Conservation (phyloP, 495 filamentous ascomycete species). For the Hypomontagnella monticulosa region DNA sequence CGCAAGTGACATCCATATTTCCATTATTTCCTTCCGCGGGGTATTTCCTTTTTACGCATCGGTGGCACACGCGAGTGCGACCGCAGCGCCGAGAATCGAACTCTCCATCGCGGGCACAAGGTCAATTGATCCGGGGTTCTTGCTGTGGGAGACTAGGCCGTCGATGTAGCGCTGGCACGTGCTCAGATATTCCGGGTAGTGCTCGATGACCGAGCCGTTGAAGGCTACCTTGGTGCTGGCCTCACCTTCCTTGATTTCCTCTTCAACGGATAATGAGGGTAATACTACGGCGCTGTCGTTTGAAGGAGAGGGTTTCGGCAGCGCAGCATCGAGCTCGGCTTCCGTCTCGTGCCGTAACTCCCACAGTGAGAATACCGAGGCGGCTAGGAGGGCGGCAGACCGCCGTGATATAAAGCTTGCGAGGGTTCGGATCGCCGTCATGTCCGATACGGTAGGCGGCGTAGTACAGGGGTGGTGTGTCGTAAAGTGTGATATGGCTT, state of each 20-base stretch:
- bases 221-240: conserved; percentile 63
- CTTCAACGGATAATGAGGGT: conserved; percentile 30
- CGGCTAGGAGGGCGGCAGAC: conserved; percentile 70
- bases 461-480: conserved; percentile 57
- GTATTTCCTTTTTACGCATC: conserved; percentile 1
- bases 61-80: conserved; percentile 62
- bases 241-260: conserved; percentile 39
- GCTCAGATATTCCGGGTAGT: conserved; percentile 66
- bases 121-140: conserved; percentile 52
- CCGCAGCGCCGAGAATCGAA: conserved; percentile 69
- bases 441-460: conserved; percentile 57
- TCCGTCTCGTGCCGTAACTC: conserved; percentile 64
- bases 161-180: conserved; percentile 63
- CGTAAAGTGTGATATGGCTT: conserved; percentile 47
- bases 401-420: conserved; percentile 66
- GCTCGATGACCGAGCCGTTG: conserved; percentile 72
- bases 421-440: conserved; percentile 62
- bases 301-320: conserved; percentile 21
- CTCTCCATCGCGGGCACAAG: conserved; percentile 68
- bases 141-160: conserved; percentile 49
- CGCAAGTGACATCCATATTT: conserved; percentile 1
- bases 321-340: conserved; percentile 22
- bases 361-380: conserved; percentile 70
- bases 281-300: conserved; percentile 34
- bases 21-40: not conserved